Evolutionary conservation across 257 asterid genomes (phyloP).

Genomic region (Solanum raphanifolium): DNA sequence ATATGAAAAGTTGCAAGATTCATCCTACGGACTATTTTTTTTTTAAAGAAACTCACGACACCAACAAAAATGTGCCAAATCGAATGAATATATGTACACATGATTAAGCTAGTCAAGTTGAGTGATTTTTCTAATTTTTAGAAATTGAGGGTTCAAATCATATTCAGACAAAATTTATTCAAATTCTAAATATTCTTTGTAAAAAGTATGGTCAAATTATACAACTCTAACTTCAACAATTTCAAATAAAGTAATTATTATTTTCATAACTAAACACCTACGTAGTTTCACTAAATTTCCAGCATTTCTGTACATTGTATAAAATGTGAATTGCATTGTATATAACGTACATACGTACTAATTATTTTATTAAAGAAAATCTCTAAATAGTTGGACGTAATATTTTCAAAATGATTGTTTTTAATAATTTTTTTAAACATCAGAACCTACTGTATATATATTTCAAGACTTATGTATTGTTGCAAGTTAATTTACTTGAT

Average conservation of each 20-base stretch:
- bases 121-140: not conserved
- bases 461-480: too few relatives aligned
- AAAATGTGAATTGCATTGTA: not conserved
- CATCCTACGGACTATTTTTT: too few relatives aligned
- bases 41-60: not conserved
- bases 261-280: not conserved
- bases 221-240: not conserved
- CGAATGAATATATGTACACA: not conserved
- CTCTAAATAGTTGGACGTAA: not conserved
- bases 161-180: too few relatives aligned
- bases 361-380: not conserved
- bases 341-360: too few relatives aligned
- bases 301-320: not conserved
- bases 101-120: not conserved
- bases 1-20: not conserved
- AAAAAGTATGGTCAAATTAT: not conserved
- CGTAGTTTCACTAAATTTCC: not conserved
- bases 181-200: not conserved
- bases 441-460: too few relatives aligned
- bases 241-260: too few relatives aligned
- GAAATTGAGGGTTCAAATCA: not conserved
- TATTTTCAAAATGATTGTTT: too few relatives aligned
- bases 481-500: too few relatives aligned
- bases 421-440: too few relatives aligned
- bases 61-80: not conserved